Evolutionary conservation across 1,139 yeast genomes (phyloP).

Genomic region (Yamadazyma sp.): DNA sequence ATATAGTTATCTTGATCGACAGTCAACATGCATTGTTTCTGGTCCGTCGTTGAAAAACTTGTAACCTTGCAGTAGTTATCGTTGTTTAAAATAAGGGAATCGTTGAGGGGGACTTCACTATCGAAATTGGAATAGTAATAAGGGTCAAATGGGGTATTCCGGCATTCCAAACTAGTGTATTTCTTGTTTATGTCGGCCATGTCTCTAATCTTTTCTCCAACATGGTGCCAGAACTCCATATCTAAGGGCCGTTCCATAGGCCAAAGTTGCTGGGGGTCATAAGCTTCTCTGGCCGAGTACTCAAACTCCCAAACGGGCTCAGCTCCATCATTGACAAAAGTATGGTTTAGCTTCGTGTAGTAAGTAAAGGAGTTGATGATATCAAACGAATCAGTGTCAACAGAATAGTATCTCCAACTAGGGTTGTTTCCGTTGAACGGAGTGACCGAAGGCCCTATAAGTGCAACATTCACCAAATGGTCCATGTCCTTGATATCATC

Average conservation of each 20-base stretch:
- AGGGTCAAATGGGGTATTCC: constrained; percentile 16
- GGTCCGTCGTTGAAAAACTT: constrained; percentile 25
- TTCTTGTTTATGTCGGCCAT: constrained; percentile 15
- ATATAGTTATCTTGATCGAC: constrained; percentile 25
- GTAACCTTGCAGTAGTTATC: constrained; percentile 23
- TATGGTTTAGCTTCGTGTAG: constrained; percentile 27
- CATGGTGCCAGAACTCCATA: constrained; percentile 29
- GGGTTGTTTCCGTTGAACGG: constrained; percentile 32
- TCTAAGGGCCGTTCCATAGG: constrained; percentile 24
- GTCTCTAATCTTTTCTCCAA: constrained; percentile 15
- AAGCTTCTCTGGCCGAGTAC: constrained; percentile 29
- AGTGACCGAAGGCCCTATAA: constrained; percentile 30
- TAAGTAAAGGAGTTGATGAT: constrained; percentile 30
- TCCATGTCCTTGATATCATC: constrained; percentile 20
- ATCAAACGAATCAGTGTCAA: constrained; percentile 29
- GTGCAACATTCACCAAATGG: constrained; percentile 27
- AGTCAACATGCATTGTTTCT: constrained; percentile 24
- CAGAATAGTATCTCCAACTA: constrained; percentile 33
- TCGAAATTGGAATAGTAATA: constrained; percentile 7
- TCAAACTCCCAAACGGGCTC: constrained; percentile 32
- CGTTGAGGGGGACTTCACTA: constrained; percentile 1
- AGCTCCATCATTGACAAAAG: constrained; percentile 28
- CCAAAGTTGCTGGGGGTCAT: constrained; percentile 29
- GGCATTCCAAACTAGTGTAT: constrained; percentile 15
- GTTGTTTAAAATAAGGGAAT: constrained; percentile 10